Percentiles rank a stretch among this genome's conserved stretches.
Conservation (phyloP, 2,329 filamentous ascomycete species). For the Fusarium caatingaense region DNA sequence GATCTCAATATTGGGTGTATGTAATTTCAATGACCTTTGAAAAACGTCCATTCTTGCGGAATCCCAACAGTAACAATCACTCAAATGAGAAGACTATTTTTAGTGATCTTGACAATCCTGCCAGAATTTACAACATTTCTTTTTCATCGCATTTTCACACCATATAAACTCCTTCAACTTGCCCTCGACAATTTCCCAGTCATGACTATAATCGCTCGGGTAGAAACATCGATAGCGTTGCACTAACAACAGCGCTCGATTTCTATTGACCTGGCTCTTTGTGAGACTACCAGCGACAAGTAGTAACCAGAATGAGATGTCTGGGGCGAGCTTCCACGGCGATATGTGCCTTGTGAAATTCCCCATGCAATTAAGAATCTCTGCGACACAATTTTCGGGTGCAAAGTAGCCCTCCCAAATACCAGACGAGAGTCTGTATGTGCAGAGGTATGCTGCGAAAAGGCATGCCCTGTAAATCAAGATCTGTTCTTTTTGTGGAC, state of each 20-base stretch:
- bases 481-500: neutral
- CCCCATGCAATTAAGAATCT: neutral
- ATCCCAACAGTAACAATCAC: too few species aligned
- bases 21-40: too few species aligned
- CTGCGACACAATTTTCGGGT: neutral
- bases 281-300: slow-evolving; percentile 1
- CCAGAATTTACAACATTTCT: neutral
- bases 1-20: neutral
- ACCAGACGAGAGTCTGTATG: slow-evolving; percentile 10
- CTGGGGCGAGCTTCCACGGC: neutral
- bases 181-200: neutral
- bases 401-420: slow-evolving; percentile 1
- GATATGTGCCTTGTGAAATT: neutral
- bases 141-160: neutral
- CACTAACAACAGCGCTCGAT: accelerated
- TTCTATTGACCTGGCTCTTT: neutral
- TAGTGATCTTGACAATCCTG: too few species aligned
- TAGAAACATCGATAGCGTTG: slow-evolving; percentile 6
- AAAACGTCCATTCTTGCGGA: too few species aligned
- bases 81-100: too few species aligned
- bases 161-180: neutral
- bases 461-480: slow-evolving; percentile 9
- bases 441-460: slow-evolving; percentile 16
- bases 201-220: neutral
- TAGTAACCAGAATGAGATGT: neutral